A percentile compares a stretch with the other conserved stretches of the same genome.
Conservation (phyloP, 83 land plant species). For the Larix sibirica region DNA sequence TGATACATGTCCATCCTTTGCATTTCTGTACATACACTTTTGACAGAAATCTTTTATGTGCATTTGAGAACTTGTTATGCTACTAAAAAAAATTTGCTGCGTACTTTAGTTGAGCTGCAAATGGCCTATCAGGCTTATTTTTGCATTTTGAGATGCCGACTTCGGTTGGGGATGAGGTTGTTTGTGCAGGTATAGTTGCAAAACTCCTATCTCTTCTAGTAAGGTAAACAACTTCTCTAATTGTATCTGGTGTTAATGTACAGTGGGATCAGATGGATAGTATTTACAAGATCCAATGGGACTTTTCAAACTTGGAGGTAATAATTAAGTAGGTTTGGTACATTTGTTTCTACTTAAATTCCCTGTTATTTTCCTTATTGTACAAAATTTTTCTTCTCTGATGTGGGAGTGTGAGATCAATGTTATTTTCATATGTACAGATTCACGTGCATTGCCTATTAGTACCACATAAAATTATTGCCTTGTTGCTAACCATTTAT, state of each 20-base stretch:
- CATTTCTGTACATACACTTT: background rate
- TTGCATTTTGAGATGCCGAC: background rate
- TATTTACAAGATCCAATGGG: conserved; percentile 80
- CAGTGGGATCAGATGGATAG: conserved; percentile 97
- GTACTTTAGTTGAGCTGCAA: background rate
- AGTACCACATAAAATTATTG: background rate
- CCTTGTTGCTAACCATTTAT: background rate
- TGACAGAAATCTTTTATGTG: background rate
- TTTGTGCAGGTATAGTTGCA: background rate
- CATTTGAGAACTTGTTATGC: background rate
- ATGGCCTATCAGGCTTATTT: background rate
- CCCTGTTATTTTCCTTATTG: background rate
- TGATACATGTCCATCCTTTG: background rate
- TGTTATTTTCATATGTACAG: background rate
- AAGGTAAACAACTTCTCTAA: background rate
- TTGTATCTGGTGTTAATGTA: conserved; percentile 4
- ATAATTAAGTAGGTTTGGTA: conserved; percentile 1
- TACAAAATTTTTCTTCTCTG: background rate
- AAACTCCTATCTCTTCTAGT: background rate
- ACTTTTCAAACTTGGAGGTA: conserved; percentile 90
- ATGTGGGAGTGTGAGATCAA: background rate
- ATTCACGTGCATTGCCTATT: background rate
- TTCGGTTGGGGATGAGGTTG: background rate
- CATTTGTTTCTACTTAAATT: background rate
- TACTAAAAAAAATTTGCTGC: background rate